Evolutionary conservation across 306 rosid genomes (phyloP), one percentile per base, ranked within the genome.

Genomic region (Hylodesmum podocarpum): DNA sequence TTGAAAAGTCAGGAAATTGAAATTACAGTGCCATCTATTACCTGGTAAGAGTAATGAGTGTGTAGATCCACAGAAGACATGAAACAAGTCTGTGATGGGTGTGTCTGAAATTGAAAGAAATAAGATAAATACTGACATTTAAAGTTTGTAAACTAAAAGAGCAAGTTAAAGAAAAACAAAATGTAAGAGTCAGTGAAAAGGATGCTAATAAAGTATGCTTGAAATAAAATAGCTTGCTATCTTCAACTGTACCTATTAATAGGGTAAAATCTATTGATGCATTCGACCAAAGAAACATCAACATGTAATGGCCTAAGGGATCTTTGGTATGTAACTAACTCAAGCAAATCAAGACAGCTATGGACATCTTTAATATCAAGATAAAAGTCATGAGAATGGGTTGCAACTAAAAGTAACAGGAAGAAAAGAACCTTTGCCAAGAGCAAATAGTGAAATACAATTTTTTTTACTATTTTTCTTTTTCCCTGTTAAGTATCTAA

Each of bases 11-110:
- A 50, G 51, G 46, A 54, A 14, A 66, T 57, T 67, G 37, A 73
- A 47, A 53, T 37, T 67, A 78, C 58, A 57, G 31, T 47, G 55
- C 43, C 18, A 80, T 73, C 40, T 54, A 33, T 75, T 88, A 96
- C 99, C 99, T 96, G 99, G 86, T 96, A 96, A 28, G 99, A 88
- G 88, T 96, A 96, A 88, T 96, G 99, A 2, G 99, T 96, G 80
- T 96, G 99, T 58, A 96, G 86, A 88, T 96, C 99, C 77, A 96
- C 99, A 0, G 99, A 93, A 67, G 99, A 96, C 99, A 96, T 93
- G 85, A 96, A 96, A 89, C 99, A 96, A 63, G 99, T 93, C 86
- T 96, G 99, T 7, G 98, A 88, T 5, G 99, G 99, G 81, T 96
- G 99, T 16, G 99, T 96, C 99, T 93, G 96, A 58, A 67, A 78